A percentile compares a stretch with the other conserved stretches of the same genome.
These are phyloP conservation scores for Solanum chmielewskii DNA, from an alignment of 257 asterid genomes.

Conservation along the genomic window DNA sequence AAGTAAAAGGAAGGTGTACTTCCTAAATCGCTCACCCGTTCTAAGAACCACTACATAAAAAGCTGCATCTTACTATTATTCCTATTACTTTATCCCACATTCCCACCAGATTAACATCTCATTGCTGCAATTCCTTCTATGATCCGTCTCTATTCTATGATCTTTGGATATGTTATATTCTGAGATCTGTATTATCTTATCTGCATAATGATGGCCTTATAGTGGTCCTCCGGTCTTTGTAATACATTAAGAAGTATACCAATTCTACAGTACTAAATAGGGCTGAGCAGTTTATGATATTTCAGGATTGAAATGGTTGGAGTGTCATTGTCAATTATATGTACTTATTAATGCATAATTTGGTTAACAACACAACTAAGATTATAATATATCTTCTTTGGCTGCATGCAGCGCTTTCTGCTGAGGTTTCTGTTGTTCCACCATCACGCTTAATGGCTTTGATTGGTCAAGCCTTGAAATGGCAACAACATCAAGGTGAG, in stretches of 20 bases:
- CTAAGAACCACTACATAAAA: not conserved
- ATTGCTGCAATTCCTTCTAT: not conserved
- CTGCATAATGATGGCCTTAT: not conserved
- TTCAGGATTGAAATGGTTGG: not conserved
- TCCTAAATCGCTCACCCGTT: not conserved
- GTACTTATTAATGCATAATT: not conserved
- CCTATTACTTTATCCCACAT: not conserved
- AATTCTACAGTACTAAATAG: not conserved
- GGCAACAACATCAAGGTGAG: conserved; percentile 99
- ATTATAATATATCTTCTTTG: conserved; percentile 8
- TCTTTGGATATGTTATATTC: not conserved
- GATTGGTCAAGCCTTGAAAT: conserved; percentile 96
- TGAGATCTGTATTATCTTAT: not conserved
- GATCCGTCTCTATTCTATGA: not conserved
- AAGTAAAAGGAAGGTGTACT: not conserved
- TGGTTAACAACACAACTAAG: not conserved
- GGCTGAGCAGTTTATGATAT: not conserved
- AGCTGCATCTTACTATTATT: not conserved
- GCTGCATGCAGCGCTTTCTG: conserved; percentile 57
- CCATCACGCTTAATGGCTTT: conserved; percentile 95
- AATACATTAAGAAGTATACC: not conserved
- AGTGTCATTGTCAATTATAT: not conserved
- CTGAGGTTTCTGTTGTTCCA: conserved; percentile 99
- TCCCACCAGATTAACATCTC: not conserved
- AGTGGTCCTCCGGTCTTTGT: not conserved